phyloP scores from a whole-genome alignment of 2,329 filamentous ascomycete species.

The Fonsecaea erecta region DNA sequence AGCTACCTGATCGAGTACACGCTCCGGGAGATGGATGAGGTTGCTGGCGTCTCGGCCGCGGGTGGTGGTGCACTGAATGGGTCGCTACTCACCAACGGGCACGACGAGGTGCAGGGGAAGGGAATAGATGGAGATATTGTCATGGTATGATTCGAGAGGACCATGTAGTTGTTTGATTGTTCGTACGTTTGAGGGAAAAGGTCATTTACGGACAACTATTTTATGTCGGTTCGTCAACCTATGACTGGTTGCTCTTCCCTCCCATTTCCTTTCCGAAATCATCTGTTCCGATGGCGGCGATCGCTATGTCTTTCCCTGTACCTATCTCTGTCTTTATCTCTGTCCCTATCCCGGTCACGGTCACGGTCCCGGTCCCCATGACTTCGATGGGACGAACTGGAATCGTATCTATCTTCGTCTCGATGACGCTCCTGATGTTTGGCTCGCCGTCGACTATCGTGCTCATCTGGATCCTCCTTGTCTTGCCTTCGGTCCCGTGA shows the following conservation, averaged over 20 bases:
- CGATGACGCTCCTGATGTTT: conserved; percentile 42
- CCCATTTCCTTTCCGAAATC: not conserved
- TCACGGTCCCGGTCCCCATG: conserved; percentile 40
- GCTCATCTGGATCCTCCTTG: conserved; percentile 43
- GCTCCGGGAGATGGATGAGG: conserved; percentile 85
- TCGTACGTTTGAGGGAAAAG: not conserved
- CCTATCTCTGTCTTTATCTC: conserved; percentile 34
- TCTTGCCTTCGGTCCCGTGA: conserved; percentile 43
- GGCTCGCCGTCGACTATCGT: conserved; percentile 41
- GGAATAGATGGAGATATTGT: conserved; percentile 19
- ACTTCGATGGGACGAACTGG: conserved; percentile 35
- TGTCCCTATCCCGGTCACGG: conserved; percentile 32
- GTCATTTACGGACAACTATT: not conserved
- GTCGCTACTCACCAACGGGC: conserved; percentile 17
- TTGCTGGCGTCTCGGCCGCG: conserved; percentile 48
- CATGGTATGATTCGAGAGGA: conserved; percentile 21
- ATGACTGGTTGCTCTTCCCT: not conserved
- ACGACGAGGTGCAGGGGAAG: conserved; percentile 3
- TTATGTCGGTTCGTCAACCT: too few relatives aligned
- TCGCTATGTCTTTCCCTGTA: conserved; percentile 32
- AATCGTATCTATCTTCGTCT: conserved; percentile 38
- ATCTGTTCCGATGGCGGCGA: conserved; percentile 37
- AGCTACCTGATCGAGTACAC: conserved; percentile 95
- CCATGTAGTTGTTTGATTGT: too few relatives aligned
- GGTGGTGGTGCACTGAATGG: conserved; percentile 28